A percentile compares a stretch with the other conserved stretches of the same genome.
Evolutionary conservation across 495 filamentous ascomycete genomes (phyloP).

Genomic region (Aspergillus campestris): DNA sequence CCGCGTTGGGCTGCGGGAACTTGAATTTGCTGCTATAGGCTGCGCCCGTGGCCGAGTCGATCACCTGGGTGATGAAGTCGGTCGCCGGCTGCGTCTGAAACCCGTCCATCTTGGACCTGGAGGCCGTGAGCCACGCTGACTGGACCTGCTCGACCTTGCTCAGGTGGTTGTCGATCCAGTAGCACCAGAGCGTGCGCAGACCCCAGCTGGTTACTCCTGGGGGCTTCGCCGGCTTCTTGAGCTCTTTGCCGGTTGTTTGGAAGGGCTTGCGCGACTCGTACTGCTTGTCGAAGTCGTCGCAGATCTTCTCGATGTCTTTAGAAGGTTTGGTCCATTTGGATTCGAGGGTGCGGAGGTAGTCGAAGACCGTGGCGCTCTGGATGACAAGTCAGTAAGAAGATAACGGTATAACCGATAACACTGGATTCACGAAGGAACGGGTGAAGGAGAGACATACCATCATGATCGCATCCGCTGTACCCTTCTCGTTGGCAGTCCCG

Average conservation of each 20-base stretch:
- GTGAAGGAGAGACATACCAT: background rate
- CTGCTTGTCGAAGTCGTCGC: conserved; percentile 4
- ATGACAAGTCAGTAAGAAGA: no score
- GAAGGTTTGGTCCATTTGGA: conserved; percentile 5
- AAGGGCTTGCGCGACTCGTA: background rate
- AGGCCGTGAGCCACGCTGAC: conserved; percentile 1
- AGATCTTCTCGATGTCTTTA: conserved; percentile 5
- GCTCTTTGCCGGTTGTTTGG: conserved; percentile 1
- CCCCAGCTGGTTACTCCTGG: conserved; percentile 2
- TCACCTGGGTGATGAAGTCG: background rate
- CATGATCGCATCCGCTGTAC: conserved; percentile 5
- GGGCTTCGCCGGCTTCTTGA: background rate
- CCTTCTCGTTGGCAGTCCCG: background rate
- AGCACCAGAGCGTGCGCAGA: conserved; percentile 10
- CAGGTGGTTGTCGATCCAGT: conserved; percentile 8
- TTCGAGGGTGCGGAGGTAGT: conserved; percentile 1
- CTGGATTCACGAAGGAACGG: no score
- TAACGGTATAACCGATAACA: no score
- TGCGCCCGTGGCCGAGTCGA: background rate
- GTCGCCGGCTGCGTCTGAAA: background rate
- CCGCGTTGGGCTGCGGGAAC: background rate
- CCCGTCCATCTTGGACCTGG: background rate
- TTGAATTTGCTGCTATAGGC: background rate
- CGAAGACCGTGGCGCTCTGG: conserved; percentile 2
- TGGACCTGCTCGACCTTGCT: conserved; percentile 1